A percentile compares a stretch with the other conserved stretches of the same genome.
phyloP scores from a whole-genome alignment of 345 rosid genomes.

The Eutrema japonicum region DNA sequence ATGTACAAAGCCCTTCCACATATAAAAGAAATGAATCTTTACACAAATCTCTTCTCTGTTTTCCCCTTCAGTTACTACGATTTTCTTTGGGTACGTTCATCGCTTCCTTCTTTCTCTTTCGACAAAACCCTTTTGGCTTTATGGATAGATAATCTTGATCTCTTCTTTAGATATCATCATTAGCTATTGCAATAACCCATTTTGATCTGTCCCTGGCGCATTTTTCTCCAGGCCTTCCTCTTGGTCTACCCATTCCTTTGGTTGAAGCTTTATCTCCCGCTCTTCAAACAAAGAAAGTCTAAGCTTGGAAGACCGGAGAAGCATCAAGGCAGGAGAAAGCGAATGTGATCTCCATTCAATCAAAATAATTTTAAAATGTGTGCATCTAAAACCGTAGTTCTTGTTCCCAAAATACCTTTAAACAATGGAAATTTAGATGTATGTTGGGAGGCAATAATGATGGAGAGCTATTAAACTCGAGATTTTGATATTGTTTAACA shows the following conservation, averaged over 20 bases:
- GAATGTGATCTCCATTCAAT: constrained; percentile 11
- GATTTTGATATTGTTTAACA: too few species aligned
- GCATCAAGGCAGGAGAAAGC: constrained; percentile 52
- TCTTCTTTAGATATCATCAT: neutral
- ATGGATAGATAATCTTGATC: neutral
- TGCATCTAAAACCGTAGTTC: too few species aligned
- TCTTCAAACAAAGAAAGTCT: constrained; percentile 67
- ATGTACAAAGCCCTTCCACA: constrained; percentile 75
- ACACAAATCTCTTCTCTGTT: constrained; percentile 50
- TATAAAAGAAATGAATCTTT: constrained; percentile 59
- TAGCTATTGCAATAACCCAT: neutral
- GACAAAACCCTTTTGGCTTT: too few species aligned
- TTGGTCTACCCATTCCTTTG: constrained; percentile 69
- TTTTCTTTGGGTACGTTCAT: constrained; percentile 52
- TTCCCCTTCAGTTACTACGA: constrained; percentile 63
- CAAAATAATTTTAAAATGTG: too few species aligned
- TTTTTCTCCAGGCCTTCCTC: constrained; percentile 56
- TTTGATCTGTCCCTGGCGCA: neutral
- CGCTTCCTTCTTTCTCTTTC: too few species aligned
- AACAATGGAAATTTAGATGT: too few species aligned
- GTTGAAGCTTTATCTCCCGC: constrained; percentile 68
- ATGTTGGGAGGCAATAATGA: too few species aligned
- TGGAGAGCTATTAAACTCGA: too few species aligned
- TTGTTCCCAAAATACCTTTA: too few species aligned
- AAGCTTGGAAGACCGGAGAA: constrained; percentile 53